Evolutionary conservation across 805 yeast species (phyloP).

Genomic region (Candida namnaoensis): DNA sequence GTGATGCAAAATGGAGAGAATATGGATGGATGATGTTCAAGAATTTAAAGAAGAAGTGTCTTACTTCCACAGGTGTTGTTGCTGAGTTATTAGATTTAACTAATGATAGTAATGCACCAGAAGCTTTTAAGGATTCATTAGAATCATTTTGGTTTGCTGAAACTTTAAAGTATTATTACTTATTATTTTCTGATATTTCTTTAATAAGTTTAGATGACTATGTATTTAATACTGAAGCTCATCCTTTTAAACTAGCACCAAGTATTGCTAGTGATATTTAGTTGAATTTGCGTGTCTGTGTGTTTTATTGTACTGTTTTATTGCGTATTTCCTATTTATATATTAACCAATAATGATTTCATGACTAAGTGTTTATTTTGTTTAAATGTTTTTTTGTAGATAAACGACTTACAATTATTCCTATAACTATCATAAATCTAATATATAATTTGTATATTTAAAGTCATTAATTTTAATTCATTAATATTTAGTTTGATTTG

Average conservation of each 20-base stretch:
- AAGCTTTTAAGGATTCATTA: constrained; percentile 22
- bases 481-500: too few relatives aligned
- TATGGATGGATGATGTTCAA: constrained; percentile 43
- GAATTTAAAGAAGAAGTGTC: constrained; percentile 22
- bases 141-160: constrained; percentile 53
- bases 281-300: not conserved
- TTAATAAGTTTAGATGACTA: constrained; percentile 41
- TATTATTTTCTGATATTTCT: constrained; percentile 35
- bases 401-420: too few relatives aligned
- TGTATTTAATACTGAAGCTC: constrained; percentile 57
- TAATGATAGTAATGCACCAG: constrained; percentile 14
- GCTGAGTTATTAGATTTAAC: constrained; percentile 34
- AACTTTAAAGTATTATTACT: constrained; percentile 47
- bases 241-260: constrained; percentile 31
- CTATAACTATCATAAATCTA: too few relatives aligned
- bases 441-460: too few relatives aligned
- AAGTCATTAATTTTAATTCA: too few relatives aligned
- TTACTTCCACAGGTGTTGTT: constrained; percentile 23
- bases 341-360: too few relatives aligned
- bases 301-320: too few relatives aligned
- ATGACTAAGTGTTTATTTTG: too few relatives aligned
- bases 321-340: too few relatives aligned
- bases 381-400: too few relatives aligned
- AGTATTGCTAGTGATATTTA: not conserved
- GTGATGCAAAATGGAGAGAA: constrained; percentile 47